Conservation (phyloP, 1,284 basidiomycete genomes). For the Lentinula novae-zelandiae region DNA sequence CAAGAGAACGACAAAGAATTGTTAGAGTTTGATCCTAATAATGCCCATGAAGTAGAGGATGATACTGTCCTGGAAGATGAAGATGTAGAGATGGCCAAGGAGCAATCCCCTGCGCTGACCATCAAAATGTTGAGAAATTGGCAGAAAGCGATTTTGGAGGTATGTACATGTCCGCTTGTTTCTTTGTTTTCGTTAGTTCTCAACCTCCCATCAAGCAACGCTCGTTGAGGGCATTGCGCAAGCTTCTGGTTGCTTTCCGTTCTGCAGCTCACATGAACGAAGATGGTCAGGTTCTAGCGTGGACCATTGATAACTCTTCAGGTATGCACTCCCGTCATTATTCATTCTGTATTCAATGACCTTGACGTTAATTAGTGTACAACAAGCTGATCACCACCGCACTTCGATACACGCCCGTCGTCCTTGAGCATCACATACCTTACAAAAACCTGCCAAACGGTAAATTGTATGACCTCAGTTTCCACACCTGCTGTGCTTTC, state of each 20-base stretch:
- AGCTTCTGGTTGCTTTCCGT: slow-evolving; percentile 85
- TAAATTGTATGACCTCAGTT: slow-evolving; percentile 64
- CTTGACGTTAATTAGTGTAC: slow-evolving; percentile 75
- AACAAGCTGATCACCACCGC: slow-evolving; percentile 89
- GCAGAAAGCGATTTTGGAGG: slow-evolving; percentile 91
- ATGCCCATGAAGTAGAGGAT: slow-evolving; percentile 29
- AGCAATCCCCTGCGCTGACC: slow-evolving; percentile 65
- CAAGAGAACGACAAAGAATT: slow-evolving; percentile 94
- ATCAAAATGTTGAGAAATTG: slow-evolving; percentile 74
- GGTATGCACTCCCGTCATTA: slow-evolving; percentile 38
- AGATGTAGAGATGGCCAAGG: slow-evolving; percentile 40
- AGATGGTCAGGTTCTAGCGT: slow-evolving; percentile 72
- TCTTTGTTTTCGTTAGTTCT: neutral
- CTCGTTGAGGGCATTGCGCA: slow-evolving; percentile 83
- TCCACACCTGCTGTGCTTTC: slow-evolving; percentile 4
- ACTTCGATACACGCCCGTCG: slow-evolving; percentile 87
- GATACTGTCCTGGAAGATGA: slow-evolving; percentile 32
- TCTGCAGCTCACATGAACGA: slow-evolving; percentile 88
- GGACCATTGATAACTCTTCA: slow-evolving; percentile 77
- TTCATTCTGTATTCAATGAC: slow-evolving; percentile 11
- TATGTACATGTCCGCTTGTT: slow-evolving; percentile 28
- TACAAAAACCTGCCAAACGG: slow-evolving; percentile 81
- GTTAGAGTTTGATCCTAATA: slow-evolving; percentile 67
- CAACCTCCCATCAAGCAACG: slow-evolving; percentile 54
- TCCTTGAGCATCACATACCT: slow-evolving; percentile 86